Conservation (phyloP, 2,329 filamentous ascomycete genomes). For the Pyricularia sp. region DNA sequence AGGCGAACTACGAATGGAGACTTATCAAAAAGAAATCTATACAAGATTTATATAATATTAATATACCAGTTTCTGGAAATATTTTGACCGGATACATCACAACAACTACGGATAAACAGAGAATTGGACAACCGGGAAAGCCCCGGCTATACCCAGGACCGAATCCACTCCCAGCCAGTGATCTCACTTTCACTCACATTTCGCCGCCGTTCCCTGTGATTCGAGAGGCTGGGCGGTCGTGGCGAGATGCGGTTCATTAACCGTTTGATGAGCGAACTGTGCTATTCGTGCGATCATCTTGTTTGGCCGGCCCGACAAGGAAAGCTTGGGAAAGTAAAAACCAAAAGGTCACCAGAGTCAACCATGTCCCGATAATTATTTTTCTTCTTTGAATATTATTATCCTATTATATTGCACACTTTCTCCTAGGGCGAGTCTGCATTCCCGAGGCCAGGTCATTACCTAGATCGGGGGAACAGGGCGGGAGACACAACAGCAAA, state of each 20-base stretch:
- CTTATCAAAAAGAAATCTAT: too few relatives aligned
- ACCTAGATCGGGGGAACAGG: not conserved
- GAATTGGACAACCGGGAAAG: not conserved
- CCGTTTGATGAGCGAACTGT: not conserved
- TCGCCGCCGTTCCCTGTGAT: not conserved
- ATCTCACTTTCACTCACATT: not conserved
- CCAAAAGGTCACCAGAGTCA: not conserved
- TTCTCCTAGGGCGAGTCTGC: not conserved
- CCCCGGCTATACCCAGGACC: not conserved
- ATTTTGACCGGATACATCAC: not conserved
- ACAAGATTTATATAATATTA: not conserved
- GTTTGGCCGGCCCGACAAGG: not conserved
- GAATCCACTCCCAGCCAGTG: not conserved
- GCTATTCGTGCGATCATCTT: not conserved
- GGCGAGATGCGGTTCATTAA: not conserved
- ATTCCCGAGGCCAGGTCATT: not conserved
- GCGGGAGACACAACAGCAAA: not conserved
- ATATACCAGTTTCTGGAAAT: not conserved
- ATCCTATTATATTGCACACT: not conserved
- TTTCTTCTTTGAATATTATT: not conserved
- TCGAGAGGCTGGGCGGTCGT: not conserved
- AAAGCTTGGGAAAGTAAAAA: not conserved
- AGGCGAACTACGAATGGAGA: not conserved
- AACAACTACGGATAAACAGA: not conserved
- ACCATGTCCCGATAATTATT: too few relatives aligned